Conservation (phyloP, 352 stramenopile genomes). For the Phytopythium mirpurense region DNA sequence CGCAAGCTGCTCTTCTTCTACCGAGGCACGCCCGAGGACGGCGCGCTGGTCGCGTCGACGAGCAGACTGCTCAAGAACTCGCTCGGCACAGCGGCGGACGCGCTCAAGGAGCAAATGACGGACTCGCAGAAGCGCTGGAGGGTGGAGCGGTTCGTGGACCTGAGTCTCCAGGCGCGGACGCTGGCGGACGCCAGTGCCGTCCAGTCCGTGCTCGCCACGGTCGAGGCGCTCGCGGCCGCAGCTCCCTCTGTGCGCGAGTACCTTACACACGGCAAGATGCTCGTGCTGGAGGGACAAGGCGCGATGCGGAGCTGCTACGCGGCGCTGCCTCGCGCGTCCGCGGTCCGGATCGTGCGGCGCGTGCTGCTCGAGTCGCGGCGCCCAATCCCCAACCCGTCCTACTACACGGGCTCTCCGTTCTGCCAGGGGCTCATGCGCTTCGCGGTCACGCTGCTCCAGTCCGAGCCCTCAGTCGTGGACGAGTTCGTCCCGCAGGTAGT, state of each 20-base stretch:
- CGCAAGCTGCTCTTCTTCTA: constrained; percentile 43
- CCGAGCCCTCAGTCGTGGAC: constrained; percentile 15
- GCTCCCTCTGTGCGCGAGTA: constrained; percentile 26
- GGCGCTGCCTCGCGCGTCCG: constrained; percentile 18
- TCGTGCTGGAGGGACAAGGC: constrained; percentile 6
- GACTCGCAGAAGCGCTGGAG: constrained; percentile 26
- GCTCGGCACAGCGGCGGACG: constrained; percentile 11
- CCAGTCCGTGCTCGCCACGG: constrained; percentile 9
- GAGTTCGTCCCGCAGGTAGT: constrained; percentile 24
- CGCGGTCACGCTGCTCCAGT: constrained; percentile 16
- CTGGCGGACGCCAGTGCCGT: constrained; percentile 4
- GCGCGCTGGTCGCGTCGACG: constrained; percentile 21
- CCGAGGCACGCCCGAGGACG: constrained; percentile 17
- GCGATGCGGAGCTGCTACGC: constrained; percentile 16
- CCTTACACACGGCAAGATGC: constrained; percentile 20
- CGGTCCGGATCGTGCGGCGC: constrained; percentile 21
- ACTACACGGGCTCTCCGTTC: constrained; percentile 14
- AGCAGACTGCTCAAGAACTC: constrained; percentile 21
- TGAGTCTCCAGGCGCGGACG: constrained; percentile 32
- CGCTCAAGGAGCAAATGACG: constrained; percentile 10
- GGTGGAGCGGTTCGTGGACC: constrained; percentile 35
- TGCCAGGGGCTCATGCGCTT: constrained; percentile 25
- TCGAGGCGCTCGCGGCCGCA: constrained; percentile 12
- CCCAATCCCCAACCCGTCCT: constrained; percentile 13
- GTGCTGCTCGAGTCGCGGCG: constrained; percentile 17